Percentiles rank a stretch among this genome's conserved stretches.
phyloP scores from a whole-genome alignment of 2,329 filamentous ascomycete species.

The Zalaria obscura region DNA sequence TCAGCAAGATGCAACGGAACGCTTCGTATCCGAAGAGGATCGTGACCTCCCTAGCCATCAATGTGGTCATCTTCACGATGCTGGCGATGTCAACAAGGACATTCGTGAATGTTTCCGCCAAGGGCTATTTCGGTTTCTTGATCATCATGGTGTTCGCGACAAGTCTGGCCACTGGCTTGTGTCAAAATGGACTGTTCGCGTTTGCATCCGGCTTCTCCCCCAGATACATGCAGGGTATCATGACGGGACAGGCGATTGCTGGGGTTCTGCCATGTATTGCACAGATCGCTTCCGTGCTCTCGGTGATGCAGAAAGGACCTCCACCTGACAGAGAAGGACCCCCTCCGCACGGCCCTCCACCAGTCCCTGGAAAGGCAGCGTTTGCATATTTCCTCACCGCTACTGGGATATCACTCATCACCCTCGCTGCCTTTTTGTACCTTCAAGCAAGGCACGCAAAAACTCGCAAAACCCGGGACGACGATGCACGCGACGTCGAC shows the following conservation, averaged over 20 bases:
- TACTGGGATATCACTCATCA: constrained; percentile 55
- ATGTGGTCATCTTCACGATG: constrained; percentile 60
- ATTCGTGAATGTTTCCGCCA: constrained; percentile 47
- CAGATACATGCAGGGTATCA: constrained; percentile 91
- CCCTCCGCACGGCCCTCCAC: constrained; percentile 13
- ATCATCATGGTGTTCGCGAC: constrained; percentile 70
- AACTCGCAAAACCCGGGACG: constrained; percentile 7
- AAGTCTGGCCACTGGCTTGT: constrained; percentile 66
- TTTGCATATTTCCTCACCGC: constrained; percentile 88
- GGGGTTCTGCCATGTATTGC: constrained; percentile 80
- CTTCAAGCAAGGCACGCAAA: constrained; percentile 43
- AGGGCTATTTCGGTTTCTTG: constrained; percentile 64
- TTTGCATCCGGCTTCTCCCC: constrained; percentile 75
- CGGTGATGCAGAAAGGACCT: constrained; percentile 25
- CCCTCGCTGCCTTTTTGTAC: constrained; percentile 61
- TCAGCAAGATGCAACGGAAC: constrained; percentile 65
- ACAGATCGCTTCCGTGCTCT: constrained; percentile 72
- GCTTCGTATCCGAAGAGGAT: constrained; percentile 87
- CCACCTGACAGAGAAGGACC: constrained; percentile 15
- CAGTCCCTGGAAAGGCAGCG: constrained; percentile 52
- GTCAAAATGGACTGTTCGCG: constrained; percentile 89
- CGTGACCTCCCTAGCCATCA: constrained; percentile 59
- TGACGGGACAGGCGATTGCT: constrained; percentile 85
- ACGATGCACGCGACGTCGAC: constrained; percentile 2
- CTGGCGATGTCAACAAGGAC: constrained; percentile 66